These are phyloP conservation scores for Aspergillus asperescens DNA, from an alignment of 495 filamentous ascomycete species.

Conservation along the genomic window DNA sequence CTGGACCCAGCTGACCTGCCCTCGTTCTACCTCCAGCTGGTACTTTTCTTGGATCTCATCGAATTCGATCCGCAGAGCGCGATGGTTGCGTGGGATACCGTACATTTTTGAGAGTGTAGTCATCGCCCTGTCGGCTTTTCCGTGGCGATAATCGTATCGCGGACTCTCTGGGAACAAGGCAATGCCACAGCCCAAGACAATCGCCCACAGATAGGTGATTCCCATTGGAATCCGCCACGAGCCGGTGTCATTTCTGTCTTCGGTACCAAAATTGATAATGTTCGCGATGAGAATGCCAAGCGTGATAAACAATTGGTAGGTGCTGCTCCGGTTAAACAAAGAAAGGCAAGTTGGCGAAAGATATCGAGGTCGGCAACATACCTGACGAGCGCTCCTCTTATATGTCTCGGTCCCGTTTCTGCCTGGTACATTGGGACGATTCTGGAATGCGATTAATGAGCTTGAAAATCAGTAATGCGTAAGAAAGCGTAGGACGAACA, in stretches of 20 bases:
- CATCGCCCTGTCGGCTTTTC: constrained; percentile 55
- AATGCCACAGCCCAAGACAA: constrained; percentile 64
- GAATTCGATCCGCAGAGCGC: constrained; percentile 60
- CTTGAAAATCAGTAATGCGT: too few relatives aligned
- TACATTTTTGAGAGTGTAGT: constrained; percentile 62
- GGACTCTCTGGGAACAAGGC: constrained; percentile 68
- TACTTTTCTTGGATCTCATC: constrained; percentile 57
- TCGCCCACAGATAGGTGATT: constrained; percentile 65
- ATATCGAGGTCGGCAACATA: constrained; percentile 19
- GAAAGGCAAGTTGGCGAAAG: too few relatives aligned
- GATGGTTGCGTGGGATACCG: constrained; percentile 57
- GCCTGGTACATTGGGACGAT: constrained; percentile 68
- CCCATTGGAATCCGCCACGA: constrained; percentile 81
- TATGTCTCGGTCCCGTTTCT: constrained; percentile 57
- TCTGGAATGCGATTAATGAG: too few relatives aligned
- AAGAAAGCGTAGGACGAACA: too few relatives aligned
- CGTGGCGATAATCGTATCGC: constrained; percentile 61
- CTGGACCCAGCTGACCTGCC: constrained; percentile 27
- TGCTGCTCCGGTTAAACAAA: constrained; percentile 15
- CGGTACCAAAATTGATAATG: constrained; percentile 74
- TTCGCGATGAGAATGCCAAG: constrained; percentile 75
- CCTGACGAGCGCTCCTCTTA: constrained; percentile 61
- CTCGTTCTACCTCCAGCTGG: constrained; percentile 47
- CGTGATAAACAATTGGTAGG: constrained; percentile 83
- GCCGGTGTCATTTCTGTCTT: constrained; percentile 32